Evolutionary conservation across 139 green algal species (phyloP).

Genomic region (Chlorella sp.): DNA sequence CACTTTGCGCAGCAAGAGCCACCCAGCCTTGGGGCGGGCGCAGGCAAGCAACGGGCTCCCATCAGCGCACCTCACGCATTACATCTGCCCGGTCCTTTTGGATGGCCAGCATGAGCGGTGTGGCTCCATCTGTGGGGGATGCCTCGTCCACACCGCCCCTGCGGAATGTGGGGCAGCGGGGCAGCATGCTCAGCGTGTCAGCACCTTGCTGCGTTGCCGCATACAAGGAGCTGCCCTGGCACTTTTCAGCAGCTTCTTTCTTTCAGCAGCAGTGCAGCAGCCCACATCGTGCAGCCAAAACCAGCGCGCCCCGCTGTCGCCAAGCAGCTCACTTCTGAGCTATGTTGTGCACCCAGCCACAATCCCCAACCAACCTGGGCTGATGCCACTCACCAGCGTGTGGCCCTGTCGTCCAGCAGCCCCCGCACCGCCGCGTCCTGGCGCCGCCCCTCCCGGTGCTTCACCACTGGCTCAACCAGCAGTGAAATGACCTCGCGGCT

Average conservation of each 20-base stretch:
- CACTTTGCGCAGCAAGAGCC: no score
- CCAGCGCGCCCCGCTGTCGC: no score
- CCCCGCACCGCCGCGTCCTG: no score
- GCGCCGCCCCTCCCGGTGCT: neutral
- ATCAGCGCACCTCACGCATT: constrained; percentile 1
- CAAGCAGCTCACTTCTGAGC: no score
- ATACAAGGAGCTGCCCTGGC: no score
- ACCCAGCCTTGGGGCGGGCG: neutral
- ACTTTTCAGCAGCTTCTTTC: no score
- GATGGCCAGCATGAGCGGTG: constrained; percentile 3
- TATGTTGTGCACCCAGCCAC: no score
- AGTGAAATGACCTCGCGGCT: neutral
- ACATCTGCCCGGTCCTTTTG: neutral
- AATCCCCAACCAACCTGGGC: no score
- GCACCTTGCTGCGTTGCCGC: neutral
- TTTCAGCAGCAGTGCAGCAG: no score
- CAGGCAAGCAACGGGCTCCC: neutral
- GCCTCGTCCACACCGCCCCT: constrained; percentile 26
- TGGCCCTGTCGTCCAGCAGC: no score
- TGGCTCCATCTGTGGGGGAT: neutral
- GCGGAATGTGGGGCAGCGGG: neutral
- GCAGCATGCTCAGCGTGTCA: neutral
- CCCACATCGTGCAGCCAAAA: no score
- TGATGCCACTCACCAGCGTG: no score
- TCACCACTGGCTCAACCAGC: neutral